Conservation (phyloP, 2,329 filamentous ascomycete species). For the Akanthomyces uredinophilus region DNA sequence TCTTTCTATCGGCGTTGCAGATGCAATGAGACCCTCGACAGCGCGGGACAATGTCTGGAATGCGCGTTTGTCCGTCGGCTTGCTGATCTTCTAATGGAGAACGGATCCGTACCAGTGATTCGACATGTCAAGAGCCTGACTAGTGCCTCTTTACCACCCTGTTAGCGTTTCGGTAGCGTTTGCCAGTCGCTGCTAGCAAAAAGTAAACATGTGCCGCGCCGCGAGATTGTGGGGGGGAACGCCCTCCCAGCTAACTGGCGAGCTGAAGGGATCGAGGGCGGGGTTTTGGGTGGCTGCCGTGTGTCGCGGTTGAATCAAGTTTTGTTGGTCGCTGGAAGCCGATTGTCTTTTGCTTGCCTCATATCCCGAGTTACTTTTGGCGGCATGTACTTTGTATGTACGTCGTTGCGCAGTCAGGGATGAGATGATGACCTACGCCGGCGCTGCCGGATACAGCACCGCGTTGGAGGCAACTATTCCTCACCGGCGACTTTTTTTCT, state of each 20-base stretch:
- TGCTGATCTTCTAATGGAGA: neutral
- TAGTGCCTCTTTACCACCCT: neutral
- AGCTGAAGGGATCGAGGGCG: neutral
- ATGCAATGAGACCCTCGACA: neutral
- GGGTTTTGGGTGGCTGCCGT: neutral
- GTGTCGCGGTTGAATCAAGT: neutral
- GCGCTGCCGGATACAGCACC: neutral
- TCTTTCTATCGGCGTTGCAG: neutral
- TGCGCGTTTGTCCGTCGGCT: slow-evolving; percentile 2
- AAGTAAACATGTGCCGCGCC: neutral
- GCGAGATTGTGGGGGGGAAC: neutral
- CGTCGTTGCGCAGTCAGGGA: neutral
- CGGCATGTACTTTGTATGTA: neutral
- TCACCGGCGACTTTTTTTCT: no score
- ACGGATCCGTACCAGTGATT: no score
- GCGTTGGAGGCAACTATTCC: no score
- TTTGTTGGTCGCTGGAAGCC: neutral
- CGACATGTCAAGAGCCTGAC: no score
- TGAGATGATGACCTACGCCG: neutral
- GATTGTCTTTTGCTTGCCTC: no score
- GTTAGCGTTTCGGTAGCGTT: neutral
- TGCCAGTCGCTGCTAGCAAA: neutral
- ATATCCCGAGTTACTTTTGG: neutral
- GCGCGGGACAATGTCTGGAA: neutral
- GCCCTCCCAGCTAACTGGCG: neutral